Conservation (phyloP, 2,329 filamentous ascomycete species). For the Fusarium coffeatum region DNA sequence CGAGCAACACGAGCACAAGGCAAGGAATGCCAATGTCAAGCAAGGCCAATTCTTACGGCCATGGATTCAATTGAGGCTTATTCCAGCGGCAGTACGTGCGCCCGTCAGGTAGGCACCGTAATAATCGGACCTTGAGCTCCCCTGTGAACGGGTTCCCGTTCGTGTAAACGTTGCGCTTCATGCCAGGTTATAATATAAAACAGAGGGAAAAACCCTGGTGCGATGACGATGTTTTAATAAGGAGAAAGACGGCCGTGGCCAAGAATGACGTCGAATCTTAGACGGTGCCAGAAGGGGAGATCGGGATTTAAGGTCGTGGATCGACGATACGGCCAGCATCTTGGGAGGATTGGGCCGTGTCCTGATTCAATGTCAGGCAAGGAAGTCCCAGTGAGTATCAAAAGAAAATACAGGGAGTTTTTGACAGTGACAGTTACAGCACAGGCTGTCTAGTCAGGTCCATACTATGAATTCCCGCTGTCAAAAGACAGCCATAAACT, state of each 20-base stretch:
- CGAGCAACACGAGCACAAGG: neutral
- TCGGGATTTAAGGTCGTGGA: constrained; percentile 45
- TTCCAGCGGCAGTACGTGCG: constrained; percentile 27
- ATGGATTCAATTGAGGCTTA: constrained; percentile 26
- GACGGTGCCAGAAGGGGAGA: constrained; percentile 34
- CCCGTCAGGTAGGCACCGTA: neutral
- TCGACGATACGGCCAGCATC: constrained; percentile 40
- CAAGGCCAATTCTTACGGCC: neutral
- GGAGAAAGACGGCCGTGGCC: constrained; percentile 21
- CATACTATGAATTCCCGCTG: constrained; percentile 12
- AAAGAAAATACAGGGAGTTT: constrained; percentile 12
- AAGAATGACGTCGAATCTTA: constrained; percentile 44
- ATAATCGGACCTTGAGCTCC: neutral
- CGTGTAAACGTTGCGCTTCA: constrained; percentile 10
- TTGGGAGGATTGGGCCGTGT: constrained; percentile 11
- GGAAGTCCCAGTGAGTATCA: constrained; percentile 8
- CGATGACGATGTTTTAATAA: constrained; percentile 41
- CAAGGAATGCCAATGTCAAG: neutral
- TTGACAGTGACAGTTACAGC: neutral
- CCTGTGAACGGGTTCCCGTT: constrained; percentile 2
- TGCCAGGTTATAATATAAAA: constrained; percentile 24
- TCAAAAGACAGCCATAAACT: constrained; percentile 4
- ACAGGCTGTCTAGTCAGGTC: neutral
- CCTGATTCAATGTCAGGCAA: constrained; percentile 1
- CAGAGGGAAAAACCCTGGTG: constrained; percentile 2